Base-by-base conservation (phyloP, 2,329 filamentous ascomycete genomes). In the Colletotrichum sp. region DNA sequence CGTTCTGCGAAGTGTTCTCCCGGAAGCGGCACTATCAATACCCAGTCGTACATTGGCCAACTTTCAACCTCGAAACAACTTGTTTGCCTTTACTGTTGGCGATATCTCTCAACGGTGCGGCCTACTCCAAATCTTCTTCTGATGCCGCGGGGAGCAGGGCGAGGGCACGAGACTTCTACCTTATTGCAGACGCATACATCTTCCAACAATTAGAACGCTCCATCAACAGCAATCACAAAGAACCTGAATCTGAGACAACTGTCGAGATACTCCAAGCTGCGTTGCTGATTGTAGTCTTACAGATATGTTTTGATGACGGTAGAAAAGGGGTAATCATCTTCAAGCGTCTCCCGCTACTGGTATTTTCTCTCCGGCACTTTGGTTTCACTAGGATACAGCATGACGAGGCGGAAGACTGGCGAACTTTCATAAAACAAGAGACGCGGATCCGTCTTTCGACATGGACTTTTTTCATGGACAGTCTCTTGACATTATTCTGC, bases 331-430 rank as follows among this genome's bases (percentile, higher is more conserved):
- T 3, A 4, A 52, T 52, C 2, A 52, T 21, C 10, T 52, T 21
- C 43, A 52, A 21, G 43, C 43, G 43, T 52, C 43, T 52, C 0
- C n/a, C 43, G 1, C 2, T 52, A 21, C n/a, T 52, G 1, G 43
- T 52, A 1, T 21, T 52, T 52, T 52, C n/a, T 4, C 2, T 52
- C 2, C 43, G 43, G n/a, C 2, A 52, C n/a, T 4, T 52, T 13
- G 43, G 43, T 3, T 3, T 52, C 6, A 52, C 43, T 7, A 52
- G 43, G n/a, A 52, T 3, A 0, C 7, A 52, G 21, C n/a, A 52
- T 0, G n/a, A 21, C 0, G 10, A 21, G 0, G n/a, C 0, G 10
- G 43, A 52, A 21, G n/a, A 21, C 1, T 52, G 43, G 43, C 0
- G 10, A 52, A 7, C 43, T 21, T 52, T 52, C n/a, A 21, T 13